A percentile compares a stretch with the other conserved stretches of the same genome.
phyloP scores from a whole-genome alignment of 164 flowering plant species.

The Piper betle region DNA sequence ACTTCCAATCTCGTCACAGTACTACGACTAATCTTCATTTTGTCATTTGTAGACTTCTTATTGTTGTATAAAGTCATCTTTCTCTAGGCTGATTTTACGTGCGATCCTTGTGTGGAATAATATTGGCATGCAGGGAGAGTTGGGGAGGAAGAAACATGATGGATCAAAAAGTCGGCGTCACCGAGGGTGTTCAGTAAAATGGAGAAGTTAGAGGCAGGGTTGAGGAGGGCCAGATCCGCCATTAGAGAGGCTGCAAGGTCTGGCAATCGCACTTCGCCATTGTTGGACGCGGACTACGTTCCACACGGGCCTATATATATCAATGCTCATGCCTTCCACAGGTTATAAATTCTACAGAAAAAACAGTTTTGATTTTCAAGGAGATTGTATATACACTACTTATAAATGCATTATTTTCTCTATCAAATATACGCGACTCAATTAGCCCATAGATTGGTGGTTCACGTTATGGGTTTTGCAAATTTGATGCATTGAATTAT shows the following conservation, averaged over 20 bases:
- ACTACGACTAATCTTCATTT: too few relatives aligned
- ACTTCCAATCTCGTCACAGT: too few relatives aligned
- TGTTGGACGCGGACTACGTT: conserved; percentile 18
- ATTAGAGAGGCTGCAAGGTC: conserved; percentile 17
- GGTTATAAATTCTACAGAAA: conserved; percentile 8
- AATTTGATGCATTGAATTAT: too few relatives aligned
- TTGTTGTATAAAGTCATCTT: too few relatives aligned
- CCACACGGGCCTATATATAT: conserved; percentile 28
- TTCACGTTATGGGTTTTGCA: too few relatives aligned
- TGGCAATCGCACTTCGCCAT: conserved; percentile 4
- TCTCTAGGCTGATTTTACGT: too few relatives aligned
- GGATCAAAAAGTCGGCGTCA: neutral
- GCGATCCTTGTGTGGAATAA: too few relatives aligned
- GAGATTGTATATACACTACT: neutral
- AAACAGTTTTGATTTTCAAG: neutral
- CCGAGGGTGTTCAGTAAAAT: conserved; percentile 3
- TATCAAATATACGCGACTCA: too few relatives aligned
- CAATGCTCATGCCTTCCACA: conserved; percentile 27
- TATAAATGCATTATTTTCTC: neutral
- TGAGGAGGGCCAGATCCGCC: conserved; percentile 19
- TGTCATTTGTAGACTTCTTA: too few relatives aligned
- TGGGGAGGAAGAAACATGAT: too few relatives aligned
- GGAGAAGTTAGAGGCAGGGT: conserved; percentile 19
- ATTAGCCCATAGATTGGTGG: too few relatives aligned
- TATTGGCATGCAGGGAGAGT: too few relatives aligned